A percentile compares a stretch with the other conserved stretches of the same genome.
These are phyloP conservation scores for Haplosporangium sp. DNA, from an alignment of 371 early-diverging fungal species.

Conservation along the genomic window DNA sequence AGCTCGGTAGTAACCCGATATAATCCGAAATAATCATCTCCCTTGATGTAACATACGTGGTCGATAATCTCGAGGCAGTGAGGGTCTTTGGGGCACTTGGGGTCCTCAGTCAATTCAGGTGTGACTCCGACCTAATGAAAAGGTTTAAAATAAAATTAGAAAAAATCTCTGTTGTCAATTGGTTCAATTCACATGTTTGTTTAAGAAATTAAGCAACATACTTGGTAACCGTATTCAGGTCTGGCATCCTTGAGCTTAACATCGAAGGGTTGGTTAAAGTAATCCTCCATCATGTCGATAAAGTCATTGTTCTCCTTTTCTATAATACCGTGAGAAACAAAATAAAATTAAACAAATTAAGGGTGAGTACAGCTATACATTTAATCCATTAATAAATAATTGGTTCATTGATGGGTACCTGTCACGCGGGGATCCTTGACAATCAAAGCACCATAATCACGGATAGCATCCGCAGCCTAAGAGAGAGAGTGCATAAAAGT, in stretches of 20 bases:
- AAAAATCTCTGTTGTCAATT: not conserved
- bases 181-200: too few species aligned
- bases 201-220: slow-evolving; percentile 1
- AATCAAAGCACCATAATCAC: slow-evolving; percentile 71
- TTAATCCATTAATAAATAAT: not conserved
- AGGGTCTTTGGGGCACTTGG: slow-evolving; percentile 71
- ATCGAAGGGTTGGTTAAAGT: slow-evolving; percentile 70
- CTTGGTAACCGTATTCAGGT: slow-evolving; percentile 67
- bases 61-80: slow-evolving; percentile 67
- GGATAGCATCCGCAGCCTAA: slow-evolving; percentile 70
- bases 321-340: not conserved
- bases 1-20: not conserved
- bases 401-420: slow-evolving; percentile 31
- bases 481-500: not conserved
- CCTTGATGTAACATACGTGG: slow-evolving; percentile 32
- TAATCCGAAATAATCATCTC: not conserved
- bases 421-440: slow-evolving; percentile 75
- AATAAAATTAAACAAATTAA: not conserved
- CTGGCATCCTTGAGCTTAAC: slow-evolving; percentile 70
- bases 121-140: slow-evolving; percentile 68
- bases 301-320: slow-evolving; percentile 64
- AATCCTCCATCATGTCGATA: slow-evolving; percentile 75
- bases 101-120: slow-evolving; percentile 74
- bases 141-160: not conserved
- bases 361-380: not conserved